A percentile compares a stretch with the other conserved stretches of the same genome.
These are phyloP conservation scores for Chytriomyces sp. DNA, from an alignment of 192 early-diverging fungal species.

Conservation along the genomic window DNA sequence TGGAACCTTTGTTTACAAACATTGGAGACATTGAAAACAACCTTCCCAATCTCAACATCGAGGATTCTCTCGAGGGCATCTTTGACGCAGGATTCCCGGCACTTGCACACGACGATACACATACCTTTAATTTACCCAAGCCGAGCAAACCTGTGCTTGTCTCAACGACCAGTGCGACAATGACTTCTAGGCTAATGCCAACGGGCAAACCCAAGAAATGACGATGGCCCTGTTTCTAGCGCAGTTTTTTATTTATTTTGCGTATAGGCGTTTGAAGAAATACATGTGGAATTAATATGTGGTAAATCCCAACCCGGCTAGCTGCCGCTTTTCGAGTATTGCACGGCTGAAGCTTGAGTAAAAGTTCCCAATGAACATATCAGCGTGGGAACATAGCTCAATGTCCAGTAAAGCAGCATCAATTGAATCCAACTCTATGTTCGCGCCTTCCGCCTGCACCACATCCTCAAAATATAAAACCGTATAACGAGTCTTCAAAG, in stretches of 20 bases:
- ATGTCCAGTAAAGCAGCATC: slow-evolving; percentile 34
- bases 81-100: too few relatives aligned
- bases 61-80: too few relatives aligned
- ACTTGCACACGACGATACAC: too few relatives aligned
- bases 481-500: background rate
- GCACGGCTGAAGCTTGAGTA: slow-evolving; percentile 36
- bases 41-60: too few relatives aligned
- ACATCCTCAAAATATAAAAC: slow-evolving; percentile 33
- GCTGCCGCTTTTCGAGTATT: slow-evolving; percentile 35
- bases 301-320: background rate
- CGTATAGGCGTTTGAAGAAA: too few relatives aligned
- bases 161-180: background rate
- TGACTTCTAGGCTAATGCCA: background rate
- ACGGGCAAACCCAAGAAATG: background rate
- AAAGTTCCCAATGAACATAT: slow-evolving; percentile 33
- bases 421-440: slow-evolving; percentile 11
- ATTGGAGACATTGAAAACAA: too few relatives aligned
- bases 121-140: too few relatives aligned
- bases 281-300: slow-evolving; percentile 17
- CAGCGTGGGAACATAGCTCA: slow-evolving; percentile 21
- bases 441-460: background rate
- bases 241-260: too few relatives aligned
- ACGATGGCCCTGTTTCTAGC: too few relatives aligned
- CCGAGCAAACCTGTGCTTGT: too few relatives aligned
- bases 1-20: too few relatives aligned